phyloP scores from a whole-genome alignment of 2,329 filamentous ascomycete species.

The Teratosphaeria destructans region DNA sequence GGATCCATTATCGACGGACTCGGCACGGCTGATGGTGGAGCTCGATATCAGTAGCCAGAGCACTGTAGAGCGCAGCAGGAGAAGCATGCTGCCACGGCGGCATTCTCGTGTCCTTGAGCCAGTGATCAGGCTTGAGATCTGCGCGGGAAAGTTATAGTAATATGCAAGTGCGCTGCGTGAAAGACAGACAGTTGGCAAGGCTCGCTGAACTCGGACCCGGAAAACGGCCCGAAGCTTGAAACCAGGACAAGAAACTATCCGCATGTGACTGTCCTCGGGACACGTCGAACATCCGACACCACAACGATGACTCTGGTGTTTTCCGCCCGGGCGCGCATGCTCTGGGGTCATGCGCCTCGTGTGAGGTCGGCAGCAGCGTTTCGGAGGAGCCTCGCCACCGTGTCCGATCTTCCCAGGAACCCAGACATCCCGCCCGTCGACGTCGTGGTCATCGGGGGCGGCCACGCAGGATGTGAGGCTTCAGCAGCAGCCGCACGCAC shows the following conservation, averaged over 20 bases:
- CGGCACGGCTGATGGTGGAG: constrained; percentile 5
- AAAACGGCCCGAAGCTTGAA: neutral
- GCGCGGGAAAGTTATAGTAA: neutral
- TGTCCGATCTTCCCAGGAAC: constrained; percentile 24
- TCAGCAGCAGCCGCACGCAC: constrained; percentile 81
- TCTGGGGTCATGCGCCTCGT: constrained; percentile 40
- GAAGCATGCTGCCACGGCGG: constrained; percentile 14
- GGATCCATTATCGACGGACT: neutral
- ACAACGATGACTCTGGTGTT: constrained; percentile 15
- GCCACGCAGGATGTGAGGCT: constrained; percentile 90
- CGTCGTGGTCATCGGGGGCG: constrained; percentile 90
- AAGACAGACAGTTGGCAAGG: neutral
- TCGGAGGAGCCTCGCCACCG: constrained; percentile 35
- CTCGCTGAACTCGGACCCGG: neutral
- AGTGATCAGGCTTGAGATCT: neutral
- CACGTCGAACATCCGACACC: neutral
- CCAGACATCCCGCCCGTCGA: constrained; percentile 39
- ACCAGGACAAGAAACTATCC: neutral
- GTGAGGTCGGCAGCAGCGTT: constrained; percentile 30
- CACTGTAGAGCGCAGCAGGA: constrained; percentile 13
- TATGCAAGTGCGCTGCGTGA: neutral
- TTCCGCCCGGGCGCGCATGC: constrained; percentile 26
- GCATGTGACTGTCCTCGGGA: neutral
- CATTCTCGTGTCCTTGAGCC: neutral
- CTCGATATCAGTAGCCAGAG: constrained; percentile 10